Conservation (phyloP, 768 basidiomycete species). For the Pisolithus marmoratus region DNA sequence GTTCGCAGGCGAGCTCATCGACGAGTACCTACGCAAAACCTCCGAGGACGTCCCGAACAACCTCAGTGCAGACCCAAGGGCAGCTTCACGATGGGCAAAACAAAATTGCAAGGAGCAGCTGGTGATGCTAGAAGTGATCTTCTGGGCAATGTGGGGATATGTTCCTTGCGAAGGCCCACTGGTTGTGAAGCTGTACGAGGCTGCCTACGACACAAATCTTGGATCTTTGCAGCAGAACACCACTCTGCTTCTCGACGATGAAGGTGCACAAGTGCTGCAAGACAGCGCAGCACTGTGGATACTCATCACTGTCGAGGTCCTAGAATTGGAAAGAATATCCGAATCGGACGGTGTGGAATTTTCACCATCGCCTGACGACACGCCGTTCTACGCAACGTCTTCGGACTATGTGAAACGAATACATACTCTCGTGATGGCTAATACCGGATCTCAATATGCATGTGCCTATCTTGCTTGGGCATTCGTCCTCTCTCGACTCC, state of each 20-base stretch:
- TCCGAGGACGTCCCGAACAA: slow-evolving; percentile 42
- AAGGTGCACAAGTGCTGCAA: slow-evolving; percentile 56
- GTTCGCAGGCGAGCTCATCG: slow-evolving; percentile 58
- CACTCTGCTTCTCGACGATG: slow-evolving; percentile 68
- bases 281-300: slow-evolving; percentile 74
- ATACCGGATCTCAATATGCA: slow-evolving; percentile 57
- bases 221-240: slow-evolving; percentile 60
- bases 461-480: slow-evolving; percentile 82
- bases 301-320: slow-evolving; percentile 70
- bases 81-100: slow-evolving; percentile 64
- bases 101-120: slow-evolving; percentile 76
- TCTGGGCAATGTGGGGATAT: slow-evolving; percentile 83
- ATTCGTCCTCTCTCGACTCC: slow-evolving; percentile 67
- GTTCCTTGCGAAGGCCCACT: slow-evolving; percentile 58
- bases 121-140: slow-evolving; percentile 77
- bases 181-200: slow-evolving; percentile 57
- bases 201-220: slow-evolving; percentile 58
- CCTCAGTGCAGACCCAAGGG: slow-evolving; percentile 46
- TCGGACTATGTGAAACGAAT: slow-evolving; percentile 59
- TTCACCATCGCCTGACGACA: slow-evolving; percentile 42
- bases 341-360: slow-evolving; percentile 49
- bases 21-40: slow-evolving; percentile 52
- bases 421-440: slow-evolving; percentile 58
- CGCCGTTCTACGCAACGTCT: slow-evolving; percentile 52
- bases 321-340: slow-evolving; percentile 70